phyloP scores from a whole-genome alignment of 2,329 filamentous ascomycete species.

The Trichoderma afroharzianum region DNA sequence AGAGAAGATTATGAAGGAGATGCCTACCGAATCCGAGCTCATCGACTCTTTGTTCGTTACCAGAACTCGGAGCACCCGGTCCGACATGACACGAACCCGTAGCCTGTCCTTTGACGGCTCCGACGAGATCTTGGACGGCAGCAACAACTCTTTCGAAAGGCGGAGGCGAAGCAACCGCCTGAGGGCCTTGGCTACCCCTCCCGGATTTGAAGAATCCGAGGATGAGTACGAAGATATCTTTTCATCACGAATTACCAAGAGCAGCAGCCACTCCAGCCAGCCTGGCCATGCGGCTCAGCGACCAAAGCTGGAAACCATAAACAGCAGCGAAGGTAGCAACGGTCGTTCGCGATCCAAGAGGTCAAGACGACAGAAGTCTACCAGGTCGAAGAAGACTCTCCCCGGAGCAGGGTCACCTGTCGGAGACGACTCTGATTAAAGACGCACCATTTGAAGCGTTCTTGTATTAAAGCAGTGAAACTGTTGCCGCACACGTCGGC shows the following conservation, averaged over 20 bases:
- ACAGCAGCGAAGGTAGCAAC: conserved; percentile 36
- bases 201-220: conserved; percentile 32
- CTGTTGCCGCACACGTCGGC: background rate
- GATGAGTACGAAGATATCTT: conserved; percentile 31
- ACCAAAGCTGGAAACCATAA: conserved; percentile 46
- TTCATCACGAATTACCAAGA: conserved; percentile 25
- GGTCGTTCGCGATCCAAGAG: conserved; percentile 29
- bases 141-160: conserved; percentile 25
- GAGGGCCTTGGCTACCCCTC: conserved; percentile 29
- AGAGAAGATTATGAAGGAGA: conserved; percentile 44
- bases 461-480: background rate
- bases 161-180: conserved; percentile 27
- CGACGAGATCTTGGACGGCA: conserved; percentile 31
- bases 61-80: conserved; percentile 29
- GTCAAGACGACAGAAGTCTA: conserved; percentile 29
- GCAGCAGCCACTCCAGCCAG: conserved; percentile 27
- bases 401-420: conserved; percentile 35
- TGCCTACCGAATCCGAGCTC: conserved; percentile 41
- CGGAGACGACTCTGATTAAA: conserved; percentile 36
- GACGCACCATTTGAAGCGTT: background rate
- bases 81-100: conserved; percentile 33
- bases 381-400: conserved; percentile 28
- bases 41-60: conserved; percentile 41
- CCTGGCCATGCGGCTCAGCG: conserved; percentile 37
- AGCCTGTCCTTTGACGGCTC: conserved; percentile 39